Base-by-base conservation (phyloP, 1,284 basidiomycete genomes). In the Melanopsichium pennsylvanicum region DNA sequence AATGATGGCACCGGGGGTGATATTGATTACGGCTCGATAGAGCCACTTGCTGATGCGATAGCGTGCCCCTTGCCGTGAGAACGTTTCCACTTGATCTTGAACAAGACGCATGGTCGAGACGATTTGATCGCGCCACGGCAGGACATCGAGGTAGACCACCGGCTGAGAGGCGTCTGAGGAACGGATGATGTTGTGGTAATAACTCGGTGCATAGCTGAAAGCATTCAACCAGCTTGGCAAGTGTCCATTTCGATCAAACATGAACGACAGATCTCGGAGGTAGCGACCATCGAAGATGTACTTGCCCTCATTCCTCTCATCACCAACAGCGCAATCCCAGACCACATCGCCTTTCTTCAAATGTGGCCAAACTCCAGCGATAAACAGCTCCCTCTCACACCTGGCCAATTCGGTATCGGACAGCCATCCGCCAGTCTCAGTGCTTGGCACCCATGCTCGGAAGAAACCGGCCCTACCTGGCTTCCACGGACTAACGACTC, bases 1-100 rank as follows among this genome's bases (percentile, higher is more conserved):
- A 33, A 76, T 72, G 35, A 76, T 72, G 15, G 70, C 54, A 5
- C 72, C 70, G 4, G 55, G 38, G 2, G 52, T 57, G n/a, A 81
- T 45, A 19, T 52, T 62, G 39, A 81, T 70, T n/a, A 63, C 62
- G 0, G 78, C 75, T 4, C 82, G 72, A 64, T 84, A 83, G 25
- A 84, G 76, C 78, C 81, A 83, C 49, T 79, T 80, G 26, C 77
- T 74, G 54, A 83, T 74, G 10, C 75, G 62, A 62, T 83, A 83
- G 15, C 69, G 60, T 22, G 62, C 70, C 11, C 81, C 79, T 43
- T 82, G 77, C 2, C 81, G 76, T 8, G 76, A 77, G 16, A 74
- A 57, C 21, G 81, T 73, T 36, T 80, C 70, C n/a, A 82, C 76
- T 42, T 79, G 75, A 31, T 83, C 82, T 51, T 81, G 76, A 21